Percentiles rank a stretch among this genome's conserved stretches.
These are phyloP conservation scores for Hibiscus mutabilis DNA, from an alignment of 345 rosid species.

Conservation along the genomic window DNA sequence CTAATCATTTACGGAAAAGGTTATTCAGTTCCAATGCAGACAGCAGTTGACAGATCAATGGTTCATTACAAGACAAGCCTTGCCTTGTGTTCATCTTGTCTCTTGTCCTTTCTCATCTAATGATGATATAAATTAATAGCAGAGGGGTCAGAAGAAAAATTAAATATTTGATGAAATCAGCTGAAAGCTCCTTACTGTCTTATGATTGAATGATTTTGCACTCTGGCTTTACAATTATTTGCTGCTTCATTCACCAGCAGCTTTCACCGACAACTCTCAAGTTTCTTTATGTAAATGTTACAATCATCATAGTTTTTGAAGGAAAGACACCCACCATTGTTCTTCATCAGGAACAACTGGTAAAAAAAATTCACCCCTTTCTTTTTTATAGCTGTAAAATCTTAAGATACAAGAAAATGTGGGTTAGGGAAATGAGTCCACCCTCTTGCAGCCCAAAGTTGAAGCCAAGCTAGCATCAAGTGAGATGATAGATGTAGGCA, in stretches of 20 bases:
- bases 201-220: no score
- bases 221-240: no score
- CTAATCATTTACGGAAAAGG: background rate
- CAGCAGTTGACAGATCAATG: background rate
- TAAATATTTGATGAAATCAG: background rate
- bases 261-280: no score
- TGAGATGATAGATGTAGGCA: slow-evolving; percentile 13
- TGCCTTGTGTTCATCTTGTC: background rate
- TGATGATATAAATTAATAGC: background rate
- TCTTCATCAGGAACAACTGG: background rate
- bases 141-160: background rate
- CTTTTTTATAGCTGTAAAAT: background rate
- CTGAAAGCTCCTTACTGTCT: slow-evolving; percentile 7
- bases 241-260: no score
- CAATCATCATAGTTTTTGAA: no score
- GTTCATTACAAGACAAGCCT: background rate
- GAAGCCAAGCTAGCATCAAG: background rate
- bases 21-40: background rate
- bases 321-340: background rate
- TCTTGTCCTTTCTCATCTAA: background rate
- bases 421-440: slow-evolving; percentile 11
- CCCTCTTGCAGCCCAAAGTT: slow-evolving; percentile 1
- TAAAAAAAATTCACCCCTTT: background rate
- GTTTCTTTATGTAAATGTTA: no score
- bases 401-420: slow-evolving; percentile 18